These are phyloP conservation scores for Parsonsia alboflavescens DNA, from an alignment of 257 asterid species.

Conservation along the genomic window DNA sequence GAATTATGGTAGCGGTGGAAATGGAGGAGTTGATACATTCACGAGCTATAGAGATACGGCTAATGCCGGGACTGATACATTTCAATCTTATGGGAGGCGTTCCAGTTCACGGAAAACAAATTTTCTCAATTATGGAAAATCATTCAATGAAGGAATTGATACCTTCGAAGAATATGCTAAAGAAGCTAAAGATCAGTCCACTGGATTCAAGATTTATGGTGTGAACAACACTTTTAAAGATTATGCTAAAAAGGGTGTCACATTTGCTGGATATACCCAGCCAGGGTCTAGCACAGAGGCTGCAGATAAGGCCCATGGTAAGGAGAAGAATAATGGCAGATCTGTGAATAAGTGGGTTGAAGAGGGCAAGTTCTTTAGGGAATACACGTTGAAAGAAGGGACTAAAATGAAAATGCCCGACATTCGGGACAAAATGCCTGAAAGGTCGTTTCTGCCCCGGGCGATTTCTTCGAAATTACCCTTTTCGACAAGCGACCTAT, in stretches of 20 bases:
- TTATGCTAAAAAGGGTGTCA: conserved; percentile 61
- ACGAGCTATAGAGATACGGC: conserved; percentile 56
- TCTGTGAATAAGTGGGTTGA: conserved; percentile 39
- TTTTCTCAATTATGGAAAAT: conserved; percentile 68
- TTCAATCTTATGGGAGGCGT: conserved; percentile 53
- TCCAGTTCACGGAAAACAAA: conserved; percentile 43
- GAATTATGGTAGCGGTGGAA: conserved; percentile 59
- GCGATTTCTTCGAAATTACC: conserved; percentile 48
- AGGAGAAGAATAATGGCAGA: no score
- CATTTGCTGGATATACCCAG: conserved; percentile 57
- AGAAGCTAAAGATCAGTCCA: conserved; percentile 37
- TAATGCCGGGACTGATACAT: conserved; percentile 60
- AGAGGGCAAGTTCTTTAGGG: conserved; percentile 78
- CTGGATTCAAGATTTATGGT: conserved; percentile 65
- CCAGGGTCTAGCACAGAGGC: conserved; percentile 15
- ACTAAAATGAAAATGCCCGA: conserved; percentile 61
- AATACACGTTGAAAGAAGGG: conserved; percentile 54
- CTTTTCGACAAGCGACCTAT: conserved; percentile 29
- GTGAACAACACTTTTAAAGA: conserved; percentile 63
- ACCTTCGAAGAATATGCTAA: conserved; percentile 66
- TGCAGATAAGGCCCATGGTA: not conserved
- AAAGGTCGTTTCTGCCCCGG: conserved; percentile 78
- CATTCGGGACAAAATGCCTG: conserved; percentile 67
- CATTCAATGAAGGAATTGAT: conserved; percentile 65
- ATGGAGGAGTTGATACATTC: conserved; percentile 48